Evolutionary conservation across 495 filamentous ascomycete species (phyloP).

Genomic region (Podospora pseudocomata): DNA sequence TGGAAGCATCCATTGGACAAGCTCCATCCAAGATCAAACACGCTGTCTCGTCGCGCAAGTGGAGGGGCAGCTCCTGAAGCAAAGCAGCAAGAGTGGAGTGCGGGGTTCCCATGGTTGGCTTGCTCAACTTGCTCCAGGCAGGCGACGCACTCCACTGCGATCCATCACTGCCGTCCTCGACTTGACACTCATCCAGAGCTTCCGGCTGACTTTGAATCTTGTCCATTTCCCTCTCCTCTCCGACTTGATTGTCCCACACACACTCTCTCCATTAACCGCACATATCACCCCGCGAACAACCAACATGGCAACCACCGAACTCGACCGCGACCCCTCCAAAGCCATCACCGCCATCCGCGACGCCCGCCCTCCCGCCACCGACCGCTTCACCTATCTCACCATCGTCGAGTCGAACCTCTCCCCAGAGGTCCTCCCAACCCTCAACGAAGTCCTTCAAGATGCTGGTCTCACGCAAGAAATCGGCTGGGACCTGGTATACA

Average conservation of each 20-base stretch:
- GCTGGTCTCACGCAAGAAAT: constrained; percentile 80
- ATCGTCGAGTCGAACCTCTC: constrained; percentile 82
- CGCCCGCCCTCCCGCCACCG: constrained; percentile 62
- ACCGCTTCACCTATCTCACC: constrained; percentile 85
- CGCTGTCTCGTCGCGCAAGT: not conserved
- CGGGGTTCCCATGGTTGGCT: not conserved
- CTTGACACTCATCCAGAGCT: not conserved
- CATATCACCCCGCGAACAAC: not conserved
- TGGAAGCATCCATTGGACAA: not conserved
- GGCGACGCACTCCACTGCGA: not conserved
- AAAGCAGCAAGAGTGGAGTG: not conserved
- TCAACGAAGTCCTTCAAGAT: constrained; percentile 80
- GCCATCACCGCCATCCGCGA: constrained; percentile 43
- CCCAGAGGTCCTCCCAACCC: constrained; percentile 66
- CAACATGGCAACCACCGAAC: not conserved
- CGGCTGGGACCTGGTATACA: constrained; percentile 91
- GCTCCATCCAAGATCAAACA: not conserved
- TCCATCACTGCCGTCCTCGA: not conserved
- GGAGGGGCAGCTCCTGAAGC: not conserved
- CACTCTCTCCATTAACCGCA: not conserved
- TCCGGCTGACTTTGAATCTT: constrained; percentile 7
- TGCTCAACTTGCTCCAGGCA: not conserved
- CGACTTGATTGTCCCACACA: not conserved
- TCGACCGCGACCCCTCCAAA: constrained; percentile 22
- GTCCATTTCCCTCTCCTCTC: not conserved